phyloP scores from a whole-genome alignment of 2,329 filamentous ascomycete genomes.

The Botrytis pseudocinerea region DNA sequence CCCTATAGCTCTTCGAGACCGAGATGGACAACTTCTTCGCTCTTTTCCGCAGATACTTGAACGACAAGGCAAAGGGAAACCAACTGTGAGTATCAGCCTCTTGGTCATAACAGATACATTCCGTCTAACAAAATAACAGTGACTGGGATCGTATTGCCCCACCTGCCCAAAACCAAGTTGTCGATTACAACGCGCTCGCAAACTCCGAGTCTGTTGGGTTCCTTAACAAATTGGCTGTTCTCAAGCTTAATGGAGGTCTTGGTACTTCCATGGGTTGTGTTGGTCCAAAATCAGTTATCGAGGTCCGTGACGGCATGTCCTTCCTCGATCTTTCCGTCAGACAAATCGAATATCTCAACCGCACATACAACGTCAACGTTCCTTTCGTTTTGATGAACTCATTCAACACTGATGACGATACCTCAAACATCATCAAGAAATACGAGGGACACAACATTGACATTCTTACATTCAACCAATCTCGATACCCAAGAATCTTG shows the following conservation, averaged over 20 bases:
- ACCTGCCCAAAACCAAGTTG: constrained; percentile 88
- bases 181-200: constrained; percentile 87
- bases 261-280: constrained; percentile 99
- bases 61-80: constrained; percentile 98
- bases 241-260: constrained; percentile 99
- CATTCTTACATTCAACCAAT: constrained; percentile 99
- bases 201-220: constrained; percentile 91
- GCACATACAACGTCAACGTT: constrained; percentile 95
- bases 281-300: constrained; percentile 98
- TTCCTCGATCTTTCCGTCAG: constrained; percentile 98
- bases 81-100: constrained; percentile 59
- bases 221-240: constrained; percentile 94
- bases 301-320: constrained; percentile 99
- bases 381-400: constrained; percentile 99
- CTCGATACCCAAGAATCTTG: constrained; percentile 93
- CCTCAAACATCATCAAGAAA: constrained; percentile 99
- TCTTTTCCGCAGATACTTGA: constrained; percentile 95
- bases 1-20: constrained; percentile 82
- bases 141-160: constrained; percentile 97
- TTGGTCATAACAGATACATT: constrained; percentile 18
- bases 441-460: constrained; percentile 99
- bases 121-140: constrained; percentile 48
- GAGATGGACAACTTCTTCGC: constrained; percentile 99
- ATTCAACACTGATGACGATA: constrained; percentile 99
- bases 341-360: constrained; percentile 99